These are phyloP conservation scores for Candida pseudoglaebosa DNA, from an alignment of 805 yeast genomes.

Conservation along the genomic window DNA sequence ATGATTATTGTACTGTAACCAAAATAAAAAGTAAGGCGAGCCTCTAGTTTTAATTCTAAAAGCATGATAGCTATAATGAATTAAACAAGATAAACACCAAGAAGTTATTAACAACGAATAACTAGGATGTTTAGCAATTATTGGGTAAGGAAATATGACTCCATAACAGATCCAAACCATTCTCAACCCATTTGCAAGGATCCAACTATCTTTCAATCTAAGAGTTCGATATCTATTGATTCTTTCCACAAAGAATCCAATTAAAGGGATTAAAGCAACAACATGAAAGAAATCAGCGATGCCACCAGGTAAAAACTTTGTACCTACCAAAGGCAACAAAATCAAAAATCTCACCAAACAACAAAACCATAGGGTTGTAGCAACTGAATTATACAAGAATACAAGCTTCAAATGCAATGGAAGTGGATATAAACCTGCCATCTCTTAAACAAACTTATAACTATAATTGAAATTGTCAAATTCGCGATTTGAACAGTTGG, in stretches of 20 bases:
- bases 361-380: constrained; percentile 45
- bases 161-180: constrained; percentile 40
- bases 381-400: constrained; percentile 30
- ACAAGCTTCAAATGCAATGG: constrained; percentile 27
- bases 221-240: constrained; percentile 8
- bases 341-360: constrained; percentile 47
- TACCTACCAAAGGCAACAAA: constrained; percentile 61
- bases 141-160: constrained; percentile 39
- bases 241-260: constrained; percentile 17
- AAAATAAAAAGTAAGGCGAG: constrained; percentile 32
- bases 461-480: too few relatives aligned
- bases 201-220: constrained; percentile 20
- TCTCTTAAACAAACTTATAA: too few relatives aligned
- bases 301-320: constrained; percentile 64
- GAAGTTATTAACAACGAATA: constrained; percentile 34
- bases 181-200: constrained; percentile 23
- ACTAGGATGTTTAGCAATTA: constrained; percentile 37
- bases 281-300: constrained; percentile 60
- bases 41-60: constrained; percentile 32
- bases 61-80: constrained; percentile 32
- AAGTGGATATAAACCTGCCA: constrained; percentile 35
- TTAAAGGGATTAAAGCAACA: constrained; percentile 32
- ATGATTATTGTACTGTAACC: constrained; percentile 33
- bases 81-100: constrained; percentile 32
- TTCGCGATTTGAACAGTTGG: too few relatives aligned